These are phyloP conservation scores for Boletellus sp. DNA, from an alignment of 1,284 basidiomycete species.

Conservation along the genomic window DNA sequence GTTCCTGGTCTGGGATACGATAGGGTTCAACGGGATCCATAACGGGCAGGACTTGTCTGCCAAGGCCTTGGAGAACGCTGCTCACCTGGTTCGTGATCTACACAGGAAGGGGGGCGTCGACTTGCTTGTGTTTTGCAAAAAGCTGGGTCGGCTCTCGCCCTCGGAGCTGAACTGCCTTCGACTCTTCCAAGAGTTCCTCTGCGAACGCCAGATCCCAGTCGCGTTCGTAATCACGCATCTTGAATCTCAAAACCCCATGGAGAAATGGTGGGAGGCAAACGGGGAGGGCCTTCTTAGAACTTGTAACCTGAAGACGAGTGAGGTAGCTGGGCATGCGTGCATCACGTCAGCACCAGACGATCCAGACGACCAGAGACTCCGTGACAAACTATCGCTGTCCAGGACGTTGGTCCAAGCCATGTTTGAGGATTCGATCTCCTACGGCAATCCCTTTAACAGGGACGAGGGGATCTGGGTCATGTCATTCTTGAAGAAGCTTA, in stretches of 20 bases:
- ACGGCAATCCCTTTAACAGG: conserved; percentile 15
- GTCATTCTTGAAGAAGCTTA: conserved; percentile 24
- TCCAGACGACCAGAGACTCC: background rate
- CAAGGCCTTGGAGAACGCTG: conserved; percentile 35
- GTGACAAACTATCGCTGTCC: conserved; percentile 14
- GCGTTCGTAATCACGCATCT: conserved; percentile 39
- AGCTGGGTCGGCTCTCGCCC: conserved; percentile 25
- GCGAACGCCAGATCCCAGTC: conserved; percentile 36
- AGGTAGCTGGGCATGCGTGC: conserved; percentile 27
- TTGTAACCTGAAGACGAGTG: conserved; percentile 13
- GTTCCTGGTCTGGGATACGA: conserved; percentile 37
- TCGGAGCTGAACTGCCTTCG: conserved; percentile 30
- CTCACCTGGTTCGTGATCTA: conserved; percentile 32
- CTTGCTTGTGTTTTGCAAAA: conserved; percentile 39
- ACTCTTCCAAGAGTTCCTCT: conserved; percentile 36
- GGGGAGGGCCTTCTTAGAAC: conserved; percentile 11
- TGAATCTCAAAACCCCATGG: conserved; percentile 30
- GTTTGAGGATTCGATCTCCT: conserved; percentile 24
- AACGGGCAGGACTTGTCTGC: conserved; percentile 12
- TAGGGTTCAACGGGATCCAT: conserved; percentile 22
- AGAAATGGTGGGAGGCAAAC: conserved; percentile 26
- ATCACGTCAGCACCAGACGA: conserved; percentile 20
- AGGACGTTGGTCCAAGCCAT: conserved; percentile 16
- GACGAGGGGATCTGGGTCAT: conserved; percentile 22
- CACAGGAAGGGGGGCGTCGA: conserved; percentile 30